phyloP scores from a whole-genome alignment of 495 filamentous ascomycete genomes.

The Cercophora newfieldiana region DNA sequence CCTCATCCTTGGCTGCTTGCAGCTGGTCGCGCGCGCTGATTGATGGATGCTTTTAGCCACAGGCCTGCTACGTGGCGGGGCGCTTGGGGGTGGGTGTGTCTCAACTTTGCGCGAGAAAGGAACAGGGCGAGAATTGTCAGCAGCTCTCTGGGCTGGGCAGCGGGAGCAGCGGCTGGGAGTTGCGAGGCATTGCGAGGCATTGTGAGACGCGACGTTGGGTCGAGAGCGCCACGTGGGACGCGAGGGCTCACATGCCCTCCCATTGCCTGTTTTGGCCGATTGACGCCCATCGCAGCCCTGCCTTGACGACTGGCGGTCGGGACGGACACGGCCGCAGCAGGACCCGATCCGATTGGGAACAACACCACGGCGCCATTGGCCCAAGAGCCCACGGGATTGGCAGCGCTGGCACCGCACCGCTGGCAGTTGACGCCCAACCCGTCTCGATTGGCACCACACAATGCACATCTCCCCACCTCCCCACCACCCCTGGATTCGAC shows the following conservation, averaged over 20 bases:
- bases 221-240: conserved; percentile 16
- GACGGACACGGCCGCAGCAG: conserved; percentile 10
- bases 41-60: conserved; percentile 9
- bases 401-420: neutral
- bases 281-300: conserved; percentile 12
- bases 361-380: neutral
- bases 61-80: conserved; percentile 17
- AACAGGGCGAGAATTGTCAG: neutral
- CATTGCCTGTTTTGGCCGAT: neutral
- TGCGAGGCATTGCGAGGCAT: neutral
- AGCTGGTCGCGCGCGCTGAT: conserved; percentile 7
- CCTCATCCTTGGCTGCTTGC: conserved; percentile 10
- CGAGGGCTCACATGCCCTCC: conserved; percentile 11
- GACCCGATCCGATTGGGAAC: conserved; percentile 14
- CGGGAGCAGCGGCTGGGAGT: neutral
- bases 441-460: conserved; percentile 1
- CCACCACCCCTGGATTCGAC: neutral
- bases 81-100: neutral
- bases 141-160: neutral
- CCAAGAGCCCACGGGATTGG: neutral
- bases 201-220: neutral
- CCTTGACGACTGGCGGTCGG: conserved; percentile 12
- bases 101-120: neutral
- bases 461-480: neutral
- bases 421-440: conserved; percentile 12